These are phyloP conservation scores for Malus fusca DNA, from an alignment of 306 rosid genomes.

Conservation along the genomic window DNA sequence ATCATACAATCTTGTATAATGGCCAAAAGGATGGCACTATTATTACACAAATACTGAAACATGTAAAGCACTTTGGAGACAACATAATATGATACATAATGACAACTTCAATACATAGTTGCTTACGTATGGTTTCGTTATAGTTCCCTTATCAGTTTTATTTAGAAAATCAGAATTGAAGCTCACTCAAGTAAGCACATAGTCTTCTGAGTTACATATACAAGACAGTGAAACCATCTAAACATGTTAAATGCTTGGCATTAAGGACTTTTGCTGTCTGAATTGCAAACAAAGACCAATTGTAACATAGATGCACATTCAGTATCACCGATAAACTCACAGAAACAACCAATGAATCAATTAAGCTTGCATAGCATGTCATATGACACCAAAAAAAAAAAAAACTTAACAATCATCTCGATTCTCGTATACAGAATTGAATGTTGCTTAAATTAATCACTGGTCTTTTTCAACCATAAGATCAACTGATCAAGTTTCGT, in stretches of 20 bases:
- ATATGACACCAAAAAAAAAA: background rate
- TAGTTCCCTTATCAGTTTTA: background rate
- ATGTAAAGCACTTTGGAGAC: background rate
- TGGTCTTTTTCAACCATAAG: background rate
- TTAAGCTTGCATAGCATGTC: background rate
- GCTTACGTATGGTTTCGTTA: background rate
- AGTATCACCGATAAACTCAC: background rate
- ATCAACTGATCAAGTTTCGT: background rate
- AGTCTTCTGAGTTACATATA: background rate
- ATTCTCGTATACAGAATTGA: background rate
- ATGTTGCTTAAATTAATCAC: no score
- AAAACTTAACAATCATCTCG: background rate
- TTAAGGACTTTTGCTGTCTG: background rate
- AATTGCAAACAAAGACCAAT: conserved; percentile 3
- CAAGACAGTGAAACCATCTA: background rate
- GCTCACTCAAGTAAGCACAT: background rate
- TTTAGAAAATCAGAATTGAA: background rate
- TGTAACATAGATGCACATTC: background rate
- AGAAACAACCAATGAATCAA: background rate
- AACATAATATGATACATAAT: background rate
- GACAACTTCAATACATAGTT: background rate
- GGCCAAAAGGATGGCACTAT: background rate
- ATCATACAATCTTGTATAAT: background rate
- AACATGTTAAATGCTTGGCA: background rate
- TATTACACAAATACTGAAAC: background rate